phyloP scores from a whole-genome alignment of 306 rosid genomes.

The Carpinus fangiana region DNA sequence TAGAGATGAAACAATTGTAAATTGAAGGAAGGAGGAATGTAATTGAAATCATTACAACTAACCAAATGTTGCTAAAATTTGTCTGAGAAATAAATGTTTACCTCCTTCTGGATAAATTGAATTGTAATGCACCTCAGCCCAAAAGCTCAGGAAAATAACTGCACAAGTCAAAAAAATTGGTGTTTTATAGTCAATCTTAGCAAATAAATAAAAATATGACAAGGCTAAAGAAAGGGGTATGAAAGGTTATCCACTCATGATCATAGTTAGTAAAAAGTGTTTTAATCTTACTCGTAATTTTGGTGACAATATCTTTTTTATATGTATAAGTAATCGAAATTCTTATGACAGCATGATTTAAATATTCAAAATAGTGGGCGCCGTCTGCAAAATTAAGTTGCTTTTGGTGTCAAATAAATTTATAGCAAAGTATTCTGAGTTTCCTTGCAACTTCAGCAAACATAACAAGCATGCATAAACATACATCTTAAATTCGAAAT shows the following conservation, averaged over 20 bases:
- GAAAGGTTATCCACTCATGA: background rate
- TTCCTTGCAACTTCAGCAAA: background rate
- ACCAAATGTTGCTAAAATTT: no score
- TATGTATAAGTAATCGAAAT: background rate
- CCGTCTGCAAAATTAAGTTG: background rate
- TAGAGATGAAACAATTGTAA: conserved; percentile 27
- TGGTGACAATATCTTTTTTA: background rate
- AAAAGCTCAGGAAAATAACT: conserved; percentile 97
- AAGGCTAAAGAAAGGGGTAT: background rate
- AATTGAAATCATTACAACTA: background rate
- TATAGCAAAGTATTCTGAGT: background rate
- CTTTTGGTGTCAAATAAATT: background rate
- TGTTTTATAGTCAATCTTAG: background rate
- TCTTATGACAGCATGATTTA: background rate
- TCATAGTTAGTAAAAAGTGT: background rate
- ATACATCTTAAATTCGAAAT: background rate
- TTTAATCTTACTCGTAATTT: background rate
- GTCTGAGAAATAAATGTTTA: conserved; percentile 18
- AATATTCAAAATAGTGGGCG: background rate
- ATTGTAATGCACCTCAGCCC: conserved; percentile 99
- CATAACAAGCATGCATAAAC: background rate
- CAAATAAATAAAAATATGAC: conserved; percentile 15
- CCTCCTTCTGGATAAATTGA: conserved; percentile 97
- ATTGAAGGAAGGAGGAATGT: conserved; percentile 2
- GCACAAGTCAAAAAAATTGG: conserved; percentile 39